Evolutionary conservation across 345 rosid species (phyloP).

Genomic region (Durio zibethinus): DNA sequence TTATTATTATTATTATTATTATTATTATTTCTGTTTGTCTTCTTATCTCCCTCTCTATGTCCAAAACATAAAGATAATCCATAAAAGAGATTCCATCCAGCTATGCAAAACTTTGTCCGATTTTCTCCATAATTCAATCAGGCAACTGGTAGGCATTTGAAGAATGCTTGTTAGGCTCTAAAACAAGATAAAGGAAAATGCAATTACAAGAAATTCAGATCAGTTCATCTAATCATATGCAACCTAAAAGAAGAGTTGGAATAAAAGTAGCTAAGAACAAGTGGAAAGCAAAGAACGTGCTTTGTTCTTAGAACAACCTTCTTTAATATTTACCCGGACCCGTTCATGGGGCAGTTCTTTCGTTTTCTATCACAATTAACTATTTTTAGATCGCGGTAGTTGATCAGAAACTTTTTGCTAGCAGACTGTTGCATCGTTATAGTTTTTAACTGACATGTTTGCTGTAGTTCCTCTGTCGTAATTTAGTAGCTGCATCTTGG

Average conservation of each 20-base stretch:
- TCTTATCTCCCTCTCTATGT: conserved; percentile 4
- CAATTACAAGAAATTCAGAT: conserved; percentile 3
- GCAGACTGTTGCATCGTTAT: not conserved
- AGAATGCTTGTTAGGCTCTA: not conserved
- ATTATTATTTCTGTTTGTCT: not conserved
- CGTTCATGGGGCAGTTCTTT: not conserved
- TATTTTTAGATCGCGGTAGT: not conserved
- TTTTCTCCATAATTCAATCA: conserved; percentile 11
- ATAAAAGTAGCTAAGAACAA: not conserved
- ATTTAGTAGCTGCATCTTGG: not conserved
- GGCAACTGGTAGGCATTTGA: not conserved
- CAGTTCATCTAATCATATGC: conserved; percentile 17
- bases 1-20: not conserved
- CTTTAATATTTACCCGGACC: not conserved
- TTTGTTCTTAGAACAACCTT: conserved; percentile 5
- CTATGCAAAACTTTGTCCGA: conserved; percentile 17
- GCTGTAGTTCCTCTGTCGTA: not conserved
- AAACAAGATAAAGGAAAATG: not conserved
- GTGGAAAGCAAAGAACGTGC: conserved; percentile 15
- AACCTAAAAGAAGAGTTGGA: not conserved
- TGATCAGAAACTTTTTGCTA: not conserved
- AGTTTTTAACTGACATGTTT: not conserved
- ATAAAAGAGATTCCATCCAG: conserved; percentile 25
- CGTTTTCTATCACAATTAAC: not conserved
- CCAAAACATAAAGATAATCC: conserved; percentile 9